Percentiles rank a stretch among this genome's conserved stretches.
Conservation (phyloP, 352 stramenopile species). For the Globisporangium mamillatum region DNA sequence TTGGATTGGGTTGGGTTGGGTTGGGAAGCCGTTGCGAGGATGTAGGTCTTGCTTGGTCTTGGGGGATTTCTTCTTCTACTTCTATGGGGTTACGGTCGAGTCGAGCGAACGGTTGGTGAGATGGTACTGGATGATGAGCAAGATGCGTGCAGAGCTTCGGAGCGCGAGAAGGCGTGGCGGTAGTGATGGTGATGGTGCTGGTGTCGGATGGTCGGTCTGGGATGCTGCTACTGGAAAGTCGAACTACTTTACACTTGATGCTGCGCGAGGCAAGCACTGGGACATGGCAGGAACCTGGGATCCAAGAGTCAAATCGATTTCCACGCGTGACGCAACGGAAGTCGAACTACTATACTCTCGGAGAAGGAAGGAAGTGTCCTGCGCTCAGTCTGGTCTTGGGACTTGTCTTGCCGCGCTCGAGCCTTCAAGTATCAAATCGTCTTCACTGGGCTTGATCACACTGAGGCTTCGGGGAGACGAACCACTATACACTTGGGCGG, state of each 20-base stretch:
- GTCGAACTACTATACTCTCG: slow-evolving; percentile 11
- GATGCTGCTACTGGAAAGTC: not conserved
- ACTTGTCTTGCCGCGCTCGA: not conserved
- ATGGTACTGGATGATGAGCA: not conserved
- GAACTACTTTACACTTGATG: slow-evolving; percentile 5
- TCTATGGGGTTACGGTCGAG: slow-evolving; percentile 2
- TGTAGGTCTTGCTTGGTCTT: slow-evolving; percentile 2
- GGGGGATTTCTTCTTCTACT: slow-evolving; percentile 5
- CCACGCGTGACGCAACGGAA: not conserved
- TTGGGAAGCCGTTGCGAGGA: slow-evolving; percentile 1
- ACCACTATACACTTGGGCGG: slow-evolving; percentile 10
- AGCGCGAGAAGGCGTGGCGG: not conserved
- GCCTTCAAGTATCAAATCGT: slow-evolving; percentile 6
- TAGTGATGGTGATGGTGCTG: not conserved
- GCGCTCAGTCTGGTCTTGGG: not conserved
- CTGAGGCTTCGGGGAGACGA: not conserved
- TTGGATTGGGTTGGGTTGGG: not conserved
- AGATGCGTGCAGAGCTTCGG: not conserved
- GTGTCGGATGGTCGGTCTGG: not conserved
- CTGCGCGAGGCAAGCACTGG: not conserved
- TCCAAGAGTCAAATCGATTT: slow-evolving; percentile 11
- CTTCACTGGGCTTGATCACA: not conserved
- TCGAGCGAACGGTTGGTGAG: not conserved
- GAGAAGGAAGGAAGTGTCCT: not conserved
- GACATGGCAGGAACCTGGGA: not conserved